Evolutionary conservation across 108 stramenopile species (phyloP), one percentile per base, ranked within the genome.

Genomic region (Nitzschia putrida): DNA sequence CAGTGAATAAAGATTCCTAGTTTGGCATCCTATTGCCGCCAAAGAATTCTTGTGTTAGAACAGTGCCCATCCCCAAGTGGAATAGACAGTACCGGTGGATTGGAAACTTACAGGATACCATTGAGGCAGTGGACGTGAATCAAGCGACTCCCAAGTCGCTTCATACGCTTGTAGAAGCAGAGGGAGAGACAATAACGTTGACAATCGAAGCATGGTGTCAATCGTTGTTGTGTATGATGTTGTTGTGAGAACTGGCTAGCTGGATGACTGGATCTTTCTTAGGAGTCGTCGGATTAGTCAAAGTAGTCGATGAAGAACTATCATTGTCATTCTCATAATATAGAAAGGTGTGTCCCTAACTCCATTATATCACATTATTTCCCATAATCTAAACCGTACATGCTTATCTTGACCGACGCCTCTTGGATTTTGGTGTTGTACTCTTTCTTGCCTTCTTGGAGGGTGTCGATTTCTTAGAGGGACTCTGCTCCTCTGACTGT

Each of bases 61-160:
- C 16, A 8, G 16, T 56, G 3, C 8, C 2, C 23, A 7, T 20
- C 18, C 1, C 1, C 13, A 16, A 56, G 23, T 14, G 8, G 54
- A 55, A 55, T 2, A 3, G 23, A 55, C 3, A 25, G 3, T 55
- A 13, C 22, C 54, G 12, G 47, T 16, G 18, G 47, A 63, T n/a
- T n/a, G n/a, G n/a, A n/a, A n/a, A n/a, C 61, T 63, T 44, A 63
- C 61, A 12, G 61, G 61, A 47, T 63, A 63, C 82, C 82, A 83
- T 11, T 53, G 5, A 25, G 82, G 82, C 22, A 77, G 22, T 8
- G 69, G 59, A 18, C 82, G 68, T 24, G 56, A 39, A 64, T 83
- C 82, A 13, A 83, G 50, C 3, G 71, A 72, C 54, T 78, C 82
- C 82, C 82, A 83, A 10, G 82, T 80, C 24, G 79, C 47, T 51